phyloP scores from a whole-genome alignment of 139 green algal genomes.

The Parachlorella kessleri region DNA sequence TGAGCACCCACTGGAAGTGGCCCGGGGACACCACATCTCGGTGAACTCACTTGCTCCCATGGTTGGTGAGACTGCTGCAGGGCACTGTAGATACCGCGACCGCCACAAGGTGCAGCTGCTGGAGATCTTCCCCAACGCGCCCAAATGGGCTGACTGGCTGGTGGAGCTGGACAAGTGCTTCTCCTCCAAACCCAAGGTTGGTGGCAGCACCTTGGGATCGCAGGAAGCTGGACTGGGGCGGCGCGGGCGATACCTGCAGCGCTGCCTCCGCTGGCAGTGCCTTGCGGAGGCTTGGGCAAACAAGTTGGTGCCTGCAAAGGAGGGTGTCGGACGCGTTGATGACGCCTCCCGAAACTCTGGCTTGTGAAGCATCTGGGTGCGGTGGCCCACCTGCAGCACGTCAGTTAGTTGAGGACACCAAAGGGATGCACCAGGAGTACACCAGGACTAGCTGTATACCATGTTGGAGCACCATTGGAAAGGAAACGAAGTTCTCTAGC shows the following conservation, averaged over 20 bases:
- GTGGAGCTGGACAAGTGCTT: neutral
- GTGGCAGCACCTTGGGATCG: neutral
- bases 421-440: no score
- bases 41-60: no score
- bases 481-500: no score
- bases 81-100: neutral
- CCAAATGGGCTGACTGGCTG: neutral
- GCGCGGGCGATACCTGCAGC: neutral
- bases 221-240: neutral
- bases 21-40: no score
- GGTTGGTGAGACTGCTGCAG: neutral
- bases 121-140: neutral
- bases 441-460: no score
- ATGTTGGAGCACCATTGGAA: no score
- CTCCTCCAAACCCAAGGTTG: neutral
- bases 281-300: no score
- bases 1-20: no score
- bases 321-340: neutral
- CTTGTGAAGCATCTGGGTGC: neutral
- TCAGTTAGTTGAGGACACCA: no score
- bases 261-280: neutral
- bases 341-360: neutral
- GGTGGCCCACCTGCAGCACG: neutral
- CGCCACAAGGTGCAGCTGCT: neutral
- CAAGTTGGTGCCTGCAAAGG: neutral